Conservation (phyloP, 139 green algal species). For the Closterium sp. region DNA sequence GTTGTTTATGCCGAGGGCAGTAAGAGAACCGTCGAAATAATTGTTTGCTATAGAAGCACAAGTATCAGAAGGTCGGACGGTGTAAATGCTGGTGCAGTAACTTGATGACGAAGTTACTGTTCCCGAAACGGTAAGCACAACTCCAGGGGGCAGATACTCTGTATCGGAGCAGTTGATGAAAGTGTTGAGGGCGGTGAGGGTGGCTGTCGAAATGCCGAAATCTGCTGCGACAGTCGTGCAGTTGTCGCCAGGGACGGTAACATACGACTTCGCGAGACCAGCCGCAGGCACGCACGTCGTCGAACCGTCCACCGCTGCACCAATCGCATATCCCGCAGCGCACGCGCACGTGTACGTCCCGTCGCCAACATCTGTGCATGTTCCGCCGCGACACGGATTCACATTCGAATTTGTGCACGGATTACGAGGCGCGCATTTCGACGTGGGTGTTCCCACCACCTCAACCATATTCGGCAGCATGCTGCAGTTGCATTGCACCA, state of each 20-base stretch:
- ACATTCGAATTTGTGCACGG: not conserved
- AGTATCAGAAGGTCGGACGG: not conserved
- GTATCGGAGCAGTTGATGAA: constrained; percentile 2
- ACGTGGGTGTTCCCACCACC: not conserved
- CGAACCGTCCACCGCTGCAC: not conserved
- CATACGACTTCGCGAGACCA: not conserved
- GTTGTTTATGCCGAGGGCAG: not conserved
- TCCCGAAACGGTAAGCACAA: not conserved
- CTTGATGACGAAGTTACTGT: not conserved
- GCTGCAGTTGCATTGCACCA: not conserved
- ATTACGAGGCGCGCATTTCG: not conserved
- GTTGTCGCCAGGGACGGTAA: not conserved
- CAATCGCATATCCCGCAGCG: not conserved
- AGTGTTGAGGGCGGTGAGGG: not conserved
- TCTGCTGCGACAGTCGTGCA: not conserved
- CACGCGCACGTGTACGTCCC: constrained; percentile 4
- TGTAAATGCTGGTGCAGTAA: not conserved
- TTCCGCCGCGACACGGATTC: not conserved
- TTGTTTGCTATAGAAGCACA: not conserved
- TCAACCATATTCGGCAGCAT: not conserved
- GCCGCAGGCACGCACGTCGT: not conserved
- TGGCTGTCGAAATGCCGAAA: not conserved
- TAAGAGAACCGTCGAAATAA: not conserved
- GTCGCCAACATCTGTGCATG: not conserved
- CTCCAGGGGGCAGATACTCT: not conserved